Percentiles rank a stretch among this genome's conserved stretches.
These are phyloP conservation scores for Candida golubevii DNA, from an alignment of 805 yeast genomes.

Conservation along the genomic window DNA sequence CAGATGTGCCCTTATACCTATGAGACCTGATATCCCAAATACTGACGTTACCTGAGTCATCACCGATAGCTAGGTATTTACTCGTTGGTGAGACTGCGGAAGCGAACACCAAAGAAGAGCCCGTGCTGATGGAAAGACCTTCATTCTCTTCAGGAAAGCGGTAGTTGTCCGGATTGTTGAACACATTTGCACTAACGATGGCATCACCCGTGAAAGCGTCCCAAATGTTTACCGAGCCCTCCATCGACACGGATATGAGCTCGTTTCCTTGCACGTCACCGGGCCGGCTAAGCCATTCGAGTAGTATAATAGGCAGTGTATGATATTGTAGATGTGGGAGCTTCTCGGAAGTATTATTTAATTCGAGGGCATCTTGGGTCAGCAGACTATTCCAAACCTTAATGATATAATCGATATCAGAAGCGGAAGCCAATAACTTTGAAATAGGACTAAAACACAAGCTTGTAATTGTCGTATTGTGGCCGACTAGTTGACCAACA, in stretches of 20 bases:
- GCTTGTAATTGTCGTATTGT: constrained; percentile 52
- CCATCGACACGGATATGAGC: constrained; percentile 48
- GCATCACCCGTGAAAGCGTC: constrained; percentile 44
- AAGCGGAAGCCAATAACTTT: constrained; percentile 63
- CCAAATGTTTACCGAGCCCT: constrained; percentile 71
- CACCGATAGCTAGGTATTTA: constrained; percentile 56
- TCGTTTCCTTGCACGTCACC: constrained; percentile 17
- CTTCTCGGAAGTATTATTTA: constrained; percentile 18
- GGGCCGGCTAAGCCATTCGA: constrained; percentile 48
- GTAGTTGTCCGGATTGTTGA: constrained; percentile 24
- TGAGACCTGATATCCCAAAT: constrained; percentile 43
- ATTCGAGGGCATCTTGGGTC: constrained; percentile 43
- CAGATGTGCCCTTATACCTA: constrained; percentile 9
- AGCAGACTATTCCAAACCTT: constrained; percentile 73
- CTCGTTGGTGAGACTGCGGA: constrained; percentile 50
- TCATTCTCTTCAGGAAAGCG: constrained; percentile 13
- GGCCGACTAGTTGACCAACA: constrained; percentile 50
- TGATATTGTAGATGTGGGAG: constrained; percentile 30
- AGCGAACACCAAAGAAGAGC: constrained; percentile 52
- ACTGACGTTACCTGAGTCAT: constrained; percentile 55
- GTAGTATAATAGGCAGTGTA: constrained; percentile 51
- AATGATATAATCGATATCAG: constrained; percentile 65
- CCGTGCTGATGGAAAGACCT: constrained; percentile 19
- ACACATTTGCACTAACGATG: constrained; percentile 30
- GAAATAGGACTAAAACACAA: constrained; percentile 50